Evolutionary conservation across 75 land plant genomes (phyloP).

Genomic region (Sequoia sempervirens): DNA sequence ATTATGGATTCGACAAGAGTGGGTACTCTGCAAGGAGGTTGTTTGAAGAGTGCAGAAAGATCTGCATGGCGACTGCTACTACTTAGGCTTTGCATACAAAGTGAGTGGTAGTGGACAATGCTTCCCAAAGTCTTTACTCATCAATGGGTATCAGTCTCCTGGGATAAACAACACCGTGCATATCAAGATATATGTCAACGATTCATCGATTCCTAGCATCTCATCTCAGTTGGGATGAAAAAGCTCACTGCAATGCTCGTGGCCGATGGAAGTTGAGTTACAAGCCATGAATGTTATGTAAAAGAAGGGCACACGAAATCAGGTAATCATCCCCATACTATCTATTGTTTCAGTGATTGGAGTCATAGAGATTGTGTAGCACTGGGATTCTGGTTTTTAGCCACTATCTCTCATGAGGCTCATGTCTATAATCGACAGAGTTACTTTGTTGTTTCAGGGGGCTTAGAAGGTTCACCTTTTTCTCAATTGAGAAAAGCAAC

Average conservation of each 20-base stretch:
- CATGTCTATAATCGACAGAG: background rate
- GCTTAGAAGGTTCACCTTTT: conserved; percentile 23
- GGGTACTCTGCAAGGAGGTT: conserved; percentile 1
- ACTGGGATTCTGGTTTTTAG: conserved; percentile 5
- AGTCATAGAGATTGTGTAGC: background rate
- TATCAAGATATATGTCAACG: conserved; percentile 13
- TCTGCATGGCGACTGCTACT: conserved; percentile 24
- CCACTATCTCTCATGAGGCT: background rate
- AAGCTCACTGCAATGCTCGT: background rate
- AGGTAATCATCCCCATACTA: conserved; percentile 17
- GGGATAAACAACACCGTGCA: conserved; percentile 11
- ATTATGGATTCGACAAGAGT: background rate
- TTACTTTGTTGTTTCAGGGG: background rate
- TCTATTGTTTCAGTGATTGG: conserved; percentile 21
- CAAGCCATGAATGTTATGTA: background rate
- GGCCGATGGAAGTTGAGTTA: no score
- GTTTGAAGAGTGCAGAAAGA: conserved; percentile 18
- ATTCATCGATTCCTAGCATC: background rate
- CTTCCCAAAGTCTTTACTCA: conserved; percentile 20
- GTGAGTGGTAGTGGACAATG: conserved; percentile 17
- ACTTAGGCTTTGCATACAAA: conserved; percentile 21
- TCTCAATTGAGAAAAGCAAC: conserved; percentile 31
- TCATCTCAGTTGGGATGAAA: background rate
- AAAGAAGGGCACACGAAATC: background rate
- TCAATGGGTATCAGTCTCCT: conserved; percentile 29